These are phyloP conservation scores for Leishmania tarentolae DNA, from an alignment of 208 protist genomes.

Conservation along the genomic window DNA sequence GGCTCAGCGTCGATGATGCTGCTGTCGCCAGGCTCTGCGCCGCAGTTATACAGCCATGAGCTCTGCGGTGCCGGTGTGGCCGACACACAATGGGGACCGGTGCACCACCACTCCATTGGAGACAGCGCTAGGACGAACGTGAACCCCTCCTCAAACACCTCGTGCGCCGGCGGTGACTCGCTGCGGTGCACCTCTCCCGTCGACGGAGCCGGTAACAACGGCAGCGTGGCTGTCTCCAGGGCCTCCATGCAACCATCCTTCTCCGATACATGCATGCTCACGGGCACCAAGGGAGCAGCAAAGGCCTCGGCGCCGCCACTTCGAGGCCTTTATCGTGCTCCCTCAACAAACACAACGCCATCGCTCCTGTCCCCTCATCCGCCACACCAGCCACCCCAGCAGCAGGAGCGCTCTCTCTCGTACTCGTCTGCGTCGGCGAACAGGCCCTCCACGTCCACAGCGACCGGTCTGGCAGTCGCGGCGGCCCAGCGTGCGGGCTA, in stretches of 20 bases:
- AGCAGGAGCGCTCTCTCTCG: slow-evolving; percentile 4
- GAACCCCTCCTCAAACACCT: not conserved
- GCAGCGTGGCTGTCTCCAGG: not conserved
- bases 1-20: not conserved
- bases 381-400: not conserved
- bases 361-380: not conserved
- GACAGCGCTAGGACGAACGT: not conserved
- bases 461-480: not conserved
- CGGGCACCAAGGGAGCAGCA: not conserved
- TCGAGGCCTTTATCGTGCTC: not conserved
- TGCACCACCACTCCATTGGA: not conserved
- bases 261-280: not conserved
- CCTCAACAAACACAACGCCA: not conserved
- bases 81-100: not conserved
- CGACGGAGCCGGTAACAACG: not conserved
- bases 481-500: not conserved
- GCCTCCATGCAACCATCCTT: not conserved
- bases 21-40: not conserved
- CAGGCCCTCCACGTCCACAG: not conserved
- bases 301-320: not conserved
- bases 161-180: slow-evolving; percentile 1
- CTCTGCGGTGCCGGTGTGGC: not conserved
- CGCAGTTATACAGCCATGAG: not conserved
- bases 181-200: slow-evolving; percentile 3
- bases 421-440: slow-evolving; percentile 9